Conservation (phyloP, 257 asterid species). For the Petrea volubilis region DNA sequence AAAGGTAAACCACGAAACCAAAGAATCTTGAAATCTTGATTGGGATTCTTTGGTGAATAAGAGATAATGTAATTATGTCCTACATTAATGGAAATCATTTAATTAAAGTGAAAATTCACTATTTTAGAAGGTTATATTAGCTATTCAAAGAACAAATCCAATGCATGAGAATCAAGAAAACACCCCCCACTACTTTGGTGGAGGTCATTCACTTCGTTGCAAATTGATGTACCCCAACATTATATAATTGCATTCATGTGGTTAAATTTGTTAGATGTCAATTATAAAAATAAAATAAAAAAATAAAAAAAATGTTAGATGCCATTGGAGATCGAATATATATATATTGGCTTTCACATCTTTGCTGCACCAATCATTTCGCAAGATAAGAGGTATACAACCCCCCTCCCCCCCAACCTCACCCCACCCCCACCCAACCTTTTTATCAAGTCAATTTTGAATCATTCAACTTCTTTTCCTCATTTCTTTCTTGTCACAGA, state of each 20-base stretch:
- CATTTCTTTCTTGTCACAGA: slow-evolving; percentile 8
- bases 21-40: too few species aligned
- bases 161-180: slow-evolving; percentile 16
- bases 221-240: not conserved
- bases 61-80: too few species aligned
- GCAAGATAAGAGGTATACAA: not conserved
- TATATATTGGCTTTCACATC: not conserved
- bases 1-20: too few species aligned
- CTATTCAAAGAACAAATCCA: not conserved
- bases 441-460: not conserved
- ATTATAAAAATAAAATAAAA: not conserved
- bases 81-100: too few species aligned
- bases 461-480: slow-evolving; percentile 1
- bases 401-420: too few species aligned
- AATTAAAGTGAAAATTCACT: too few species aligned
- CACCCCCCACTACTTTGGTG: slow-evolving; percentile 5
- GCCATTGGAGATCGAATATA: too few species aligned
- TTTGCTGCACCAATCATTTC: not conserved
- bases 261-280: not conserved
- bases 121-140: too few species aligned
- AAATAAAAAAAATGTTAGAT: too few species aligned
- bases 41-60: too few species aligned
- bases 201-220: not conserved
- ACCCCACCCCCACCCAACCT: not conserved
- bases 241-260: not conserved